Conservation (phyloP, 768 basidiomycete species). For the Amanita thiersii region DNA sequence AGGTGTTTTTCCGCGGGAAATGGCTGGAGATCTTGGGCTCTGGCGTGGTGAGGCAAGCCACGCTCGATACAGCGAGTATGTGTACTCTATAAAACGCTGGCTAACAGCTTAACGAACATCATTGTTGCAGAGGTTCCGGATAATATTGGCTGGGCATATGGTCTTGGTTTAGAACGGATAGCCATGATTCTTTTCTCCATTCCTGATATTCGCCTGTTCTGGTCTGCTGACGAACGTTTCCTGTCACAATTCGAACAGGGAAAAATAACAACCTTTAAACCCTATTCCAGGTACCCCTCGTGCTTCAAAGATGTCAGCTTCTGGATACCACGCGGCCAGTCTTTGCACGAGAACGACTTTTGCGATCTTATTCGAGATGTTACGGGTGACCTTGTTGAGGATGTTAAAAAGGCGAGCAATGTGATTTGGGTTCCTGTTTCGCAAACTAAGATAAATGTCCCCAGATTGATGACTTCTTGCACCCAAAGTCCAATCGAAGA, state of each 20-base stretch:
- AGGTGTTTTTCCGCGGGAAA: constrained; percentile 91
- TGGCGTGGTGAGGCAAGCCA: constrained; percentile 86
- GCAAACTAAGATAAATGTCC: constrained; percentile 11
- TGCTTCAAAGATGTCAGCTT: constrained; percentile 95
- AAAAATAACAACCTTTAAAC: constrained; percentile 73
- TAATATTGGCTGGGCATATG: constrained; percentile 97
- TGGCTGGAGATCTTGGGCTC: constrained; percentile 97
- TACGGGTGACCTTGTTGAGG: constrained; percentile 88
- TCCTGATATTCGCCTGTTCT: constrained; percentile 97
- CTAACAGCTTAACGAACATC: constrained; percentile 13
- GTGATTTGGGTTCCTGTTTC: not conserved
- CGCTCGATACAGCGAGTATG: constrained; percentile 81
- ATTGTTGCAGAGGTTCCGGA: constrained; percentile 51
- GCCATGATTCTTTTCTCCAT: constrained; percentile 97
- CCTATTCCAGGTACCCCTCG: constrained; percentile 89
- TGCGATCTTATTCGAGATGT: constrained; percentile 91
- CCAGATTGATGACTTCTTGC: constrained; percentile 86
- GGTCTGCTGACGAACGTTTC: constrained; percentile 88
- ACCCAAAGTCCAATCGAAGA: constrained; percentile 76
- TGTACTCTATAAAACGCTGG: constrained; percentile 14
- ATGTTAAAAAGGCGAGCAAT: constrained; percentile 67
- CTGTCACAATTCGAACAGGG: constrained; percentile 75
- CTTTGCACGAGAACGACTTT: constrained; percentile 91
- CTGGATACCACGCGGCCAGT: constrained; percentile 59
- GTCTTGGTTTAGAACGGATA: constrained; percentile 92